These are phyloP conservation scores for Veloboletus limbatus DNA, from an alignment of 1,284 basidiomycete species.

Conservation along the genomic window DNA sequence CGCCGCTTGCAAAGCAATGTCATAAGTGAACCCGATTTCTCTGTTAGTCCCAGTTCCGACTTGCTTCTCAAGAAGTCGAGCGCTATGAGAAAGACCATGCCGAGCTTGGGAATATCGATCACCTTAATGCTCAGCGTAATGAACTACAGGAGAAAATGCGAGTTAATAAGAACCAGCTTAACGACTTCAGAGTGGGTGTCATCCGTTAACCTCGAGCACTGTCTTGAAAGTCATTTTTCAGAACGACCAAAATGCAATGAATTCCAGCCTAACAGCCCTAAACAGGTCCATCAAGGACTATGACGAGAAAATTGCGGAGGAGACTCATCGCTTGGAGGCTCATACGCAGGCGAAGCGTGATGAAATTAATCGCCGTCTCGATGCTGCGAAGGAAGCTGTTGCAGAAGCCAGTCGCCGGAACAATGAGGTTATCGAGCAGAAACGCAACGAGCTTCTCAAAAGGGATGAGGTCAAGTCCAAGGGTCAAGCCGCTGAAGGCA, in stretches of 20 bases:
- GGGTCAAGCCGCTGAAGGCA: slow-evolving; percentile 36
- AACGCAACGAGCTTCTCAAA: slow-evolving; percentile 33
- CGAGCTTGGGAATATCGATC: slow-evolving; percentile 50
- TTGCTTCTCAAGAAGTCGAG: slow-evolving; percentile 46
- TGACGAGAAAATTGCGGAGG: slow-evolving; percentile 52
- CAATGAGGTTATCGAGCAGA: slow-evolving; percentile 33
- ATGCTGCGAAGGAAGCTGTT: slow-evolving; percentile 40
- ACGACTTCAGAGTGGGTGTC: slow-evolving; percentile 44
- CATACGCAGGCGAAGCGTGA: slow-evolving; percentile 62
- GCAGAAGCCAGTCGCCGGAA: slow-evolving; percentile 37
- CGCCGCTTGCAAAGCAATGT: not conserved
- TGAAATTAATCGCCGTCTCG: slow-evolving; percentile 49
- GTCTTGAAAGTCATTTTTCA: slow-evolving; percentile 22
- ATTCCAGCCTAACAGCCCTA: slow-evolving; percentile 38
- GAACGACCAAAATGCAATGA: slow-evolving; percentile 50
- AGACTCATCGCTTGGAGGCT: slow-evolving; percentile 52
- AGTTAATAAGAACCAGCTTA: slow-evolving; percentile 45
- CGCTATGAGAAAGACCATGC: slow-evolving; percentile 46
- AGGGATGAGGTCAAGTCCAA: slow-evolving; percentile 34
- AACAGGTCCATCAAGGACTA: slow-evolving; percentile 49
- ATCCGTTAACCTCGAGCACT: not conserved
- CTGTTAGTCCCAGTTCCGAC: slow-evolving; percentile 38
- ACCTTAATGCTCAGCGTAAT: slow-evolving; percentile 46
- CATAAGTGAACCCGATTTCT: not conserved
- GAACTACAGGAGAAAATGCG: slow-evolving; percentile 46